phyloP scores from a whole-genome alignment of 202 grass and related monocot genomes.

The Carex arenaria region DNA sequence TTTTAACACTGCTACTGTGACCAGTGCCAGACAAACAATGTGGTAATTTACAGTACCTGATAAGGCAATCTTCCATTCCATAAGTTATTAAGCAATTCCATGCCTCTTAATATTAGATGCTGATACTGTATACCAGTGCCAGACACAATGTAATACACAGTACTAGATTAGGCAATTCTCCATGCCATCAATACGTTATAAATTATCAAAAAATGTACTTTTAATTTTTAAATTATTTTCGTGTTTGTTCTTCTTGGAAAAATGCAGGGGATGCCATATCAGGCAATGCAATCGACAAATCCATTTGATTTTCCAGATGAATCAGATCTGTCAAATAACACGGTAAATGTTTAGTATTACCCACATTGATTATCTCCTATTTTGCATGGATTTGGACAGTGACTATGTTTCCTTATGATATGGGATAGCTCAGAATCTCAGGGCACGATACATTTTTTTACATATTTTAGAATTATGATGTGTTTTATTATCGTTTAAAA shows the following conservation, averaged over 20 bases:
- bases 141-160: background rate
- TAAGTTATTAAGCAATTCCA: background rate
- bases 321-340: constrained; percentile 30
- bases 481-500: background rate
- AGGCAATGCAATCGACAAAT: constrained; percentile 70
- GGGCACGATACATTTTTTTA: no score
- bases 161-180: background rate
- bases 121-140: background rate
- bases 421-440: background rate
- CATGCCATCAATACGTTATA: background rate
- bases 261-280: constrained; percentile 46
- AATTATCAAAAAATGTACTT: background rate
- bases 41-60: background rate
- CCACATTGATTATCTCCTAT: background rate
- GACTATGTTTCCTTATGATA: background rate
- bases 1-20: background rate
- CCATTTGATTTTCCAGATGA: constrained; percentile 90
- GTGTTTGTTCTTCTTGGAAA: constrained; percentile 21
- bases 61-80: background rate
- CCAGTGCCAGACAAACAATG: background rate
- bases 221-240: background rate
- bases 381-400: background rate
- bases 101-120: background rate
- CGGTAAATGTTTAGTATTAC: constrained; percentile 29
- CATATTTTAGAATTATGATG: background rate